Evolutionary conservation across 768 basidiomycete species (phyloP).

Genomic region (Leccinellum albellum): DNA sequence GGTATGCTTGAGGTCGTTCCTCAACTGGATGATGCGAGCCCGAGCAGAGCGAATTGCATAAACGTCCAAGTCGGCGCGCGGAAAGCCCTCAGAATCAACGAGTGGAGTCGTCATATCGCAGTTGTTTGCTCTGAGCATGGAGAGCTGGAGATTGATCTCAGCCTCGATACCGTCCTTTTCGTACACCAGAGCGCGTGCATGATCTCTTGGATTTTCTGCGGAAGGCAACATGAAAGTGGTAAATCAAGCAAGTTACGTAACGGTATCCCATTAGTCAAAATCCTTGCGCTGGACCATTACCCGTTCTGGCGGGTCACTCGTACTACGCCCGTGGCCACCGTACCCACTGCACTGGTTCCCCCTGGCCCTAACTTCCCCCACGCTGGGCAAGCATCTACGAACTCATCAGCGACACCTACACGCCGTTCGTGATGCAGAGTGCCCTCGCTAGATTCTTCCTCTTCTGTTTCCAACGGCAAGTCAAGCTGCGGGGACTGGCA

Average conservation of each 20-base stretch:
- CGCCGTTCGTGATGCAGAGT: not conserved
- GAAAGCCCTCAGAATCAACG: slow-evolving; percentile 86
- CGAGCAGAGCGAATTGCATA: slow-evolving; percentile 75
- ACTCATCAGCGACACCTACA: not conserved
- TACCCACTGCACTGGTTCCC: too few relatives aligned
- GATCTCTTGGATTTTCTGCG: slow-evolving; percentile 45
- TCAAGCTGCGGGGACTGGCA: too few relatives aligned
- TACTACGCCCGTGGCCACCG: too few relatives aligned
- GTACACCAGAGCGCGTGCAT: slow-evolving; percentile 60
- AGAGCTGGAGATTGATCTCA: slow-evolving; percentile 59
- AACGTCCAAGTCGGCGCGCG: slow-evolving; percentile 81
- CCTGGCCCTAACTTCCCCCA: too few relatives aligned
- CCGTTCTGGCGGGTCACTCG: too few relatives aligned
- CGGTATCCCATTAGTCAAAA: too few relatives aligned
- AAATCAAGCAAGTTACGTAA: not conserved
- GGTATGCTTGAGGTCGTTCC: slow-evolving; percentile 69
- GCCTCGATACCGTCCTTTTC: slow-evolving; percentile 71
- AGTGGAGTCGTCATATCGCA: slow-evolving; percentile 69
- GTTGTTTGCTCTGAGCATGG: slow-evolving; percentile 60
- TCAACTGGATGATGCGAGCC: slow-evolving; percentile 71
- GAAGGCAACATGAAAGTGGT: slow-evolving; percentile 37
- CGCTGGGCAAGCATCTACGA: not conserved
- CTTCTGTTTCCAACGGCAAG: too few relatives aligned
- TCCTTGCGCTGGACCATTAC: too few relatives aligned
- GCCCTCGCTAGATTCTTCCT: not conserved